Evolutionary conservation across 1,139 yeast species (phyloP).

Genomic region (Dujonia santamariae): DNA sequence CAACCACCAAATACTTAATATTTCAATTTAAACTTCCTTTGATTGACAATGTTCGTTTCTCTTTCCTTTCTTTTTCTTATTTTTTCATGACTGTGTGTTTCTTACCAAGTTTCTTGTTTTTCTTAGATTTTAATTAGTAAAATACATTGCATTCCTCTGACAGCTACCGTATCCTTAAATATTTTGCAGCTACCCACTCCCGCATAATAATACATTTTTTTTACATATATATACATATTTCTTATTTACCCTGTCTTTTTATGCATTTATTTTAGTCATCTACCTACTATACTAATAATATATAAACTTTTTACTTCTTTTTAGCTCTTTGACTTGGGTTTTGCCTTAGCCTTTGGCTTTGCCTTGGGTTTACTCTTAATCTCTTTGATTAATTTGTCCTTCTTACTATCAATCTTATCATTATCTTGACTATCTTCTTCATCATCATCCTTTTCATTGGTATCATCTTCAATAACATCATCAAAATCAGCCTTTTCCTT

Average conservation of each 20-base stretch:
- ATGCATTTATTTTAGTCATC: too few relatives aligned
- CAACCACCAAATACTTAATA: too few relatives aligned
- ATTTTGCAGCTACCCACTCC: neutral
- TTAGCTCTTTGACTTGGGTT: constrained; percentile 4
- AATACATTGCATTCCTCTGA: too few relatives aligned
- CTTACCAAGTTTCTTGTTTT: too few relatives aligned
- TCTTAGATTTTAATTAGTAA: too few relatives aligned
- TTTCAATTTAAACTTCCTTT: too few relatives aligned
- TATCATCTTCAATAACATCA: constrained; percentile 65
- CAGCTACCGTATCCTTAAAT: too few relatives aligned
- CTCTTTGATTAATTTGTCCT: constrained; percentile 44
- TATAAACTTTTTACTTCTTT: neutral
- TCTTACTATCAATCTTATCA: constrained; percentile 35
- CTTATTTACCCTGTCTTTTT: too few relatives aligned
- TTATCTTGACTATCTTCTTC: constrained; percentile 24
- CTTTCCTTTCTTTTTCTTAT: too few relatives aligned
- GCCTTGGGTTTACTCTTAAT: constrained; percentile 22
- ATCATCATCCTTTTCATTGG: constrained; percentile 30
- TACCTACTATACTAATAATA: neutral
- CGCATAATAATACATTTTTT: neutral
- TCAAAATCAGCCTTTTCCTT: constrained; percentile 51
- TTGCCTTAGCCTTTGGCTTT: constrained; percentile 1
- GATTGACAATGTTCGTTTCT: too few relatives aligned
- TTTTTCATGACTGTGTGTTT: too few relatives aligned
- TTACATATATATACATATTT: neutral